Conservation (phyloP, 2,329 filamentous ascomycete genomes). For the Penicillium palitans region DNA sequence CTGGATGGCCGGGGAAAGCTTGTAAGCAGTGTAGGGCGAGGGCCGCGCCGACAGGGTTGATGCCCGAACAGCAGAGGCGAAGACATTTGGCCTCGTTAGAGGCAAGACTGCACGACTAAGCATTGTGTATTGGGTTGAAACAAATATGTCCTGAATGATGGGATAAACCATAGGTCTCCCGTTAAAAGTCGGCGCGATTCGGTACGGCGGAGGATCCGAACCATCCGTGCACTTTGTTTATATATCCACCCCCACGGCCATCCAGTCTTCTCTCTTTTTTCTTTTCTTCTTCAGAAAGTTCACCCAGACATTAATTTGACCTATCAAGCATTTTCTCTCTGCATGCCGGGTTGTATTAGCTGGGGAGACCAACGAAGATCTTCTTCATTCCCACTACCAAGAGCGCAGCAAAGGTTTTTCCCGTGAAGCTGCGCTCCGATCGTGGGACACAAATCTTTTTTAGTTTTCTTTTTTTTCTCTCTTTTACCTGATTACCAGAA, state of each 20-base stretch:
- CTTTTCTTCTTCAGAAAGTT: slow-evolving; percentile 56
- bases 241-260: slow-evolving; percentile 7
- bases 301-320: slow-evolving; percentile 61
- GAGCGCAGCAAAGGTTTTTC: slow-evolving; percentile 49
- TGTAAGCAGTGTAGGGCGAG: slow-evolving; percentile 40
- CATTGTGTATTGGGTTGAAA: slow-evolving; percentile 34
- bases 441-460: slow-evolving; percentile 45
- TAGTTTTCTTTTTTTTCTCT: slow-evolving; percentile 9
- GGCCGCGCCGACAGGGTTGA: slow-evolving; percentile 36
- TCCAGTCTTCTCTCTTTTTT: slow-evolving; percentile 37
- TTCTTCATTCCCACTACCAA: slow-evolving; percentile 48
- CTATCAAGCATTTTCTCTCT: slow-evolving; percentile 49
- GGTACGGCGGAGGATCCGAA: slow-evolving; percentile 24
- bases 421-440: slow-evolving; percentile 52
- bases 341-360: slow-evolving; percentile 61
- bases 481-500: slow-evolving; percentile 19
- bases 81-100: slow-evolving; percentile 45
- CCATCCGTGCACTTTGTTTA: slow-evolving; percentile 28
- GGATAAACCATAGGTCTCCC: slow-evolving; percentile 17
- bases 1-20: slow-evolving; percentile 34
- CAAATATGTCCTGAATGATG: slow-evolving; percentile 12
- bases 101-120: slow-evolving; percentile 48
- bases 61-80: slow-evolving; percentile 38
- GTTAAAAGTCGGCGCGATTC: slow-evolving; percentile 35
- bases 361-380: slow-evolving; percentile 49